phyloP scores from a whole-genome alignment of 2,329 filamentous ascomycete genomes.

The Botrytis pseudocinerea region DNA sequence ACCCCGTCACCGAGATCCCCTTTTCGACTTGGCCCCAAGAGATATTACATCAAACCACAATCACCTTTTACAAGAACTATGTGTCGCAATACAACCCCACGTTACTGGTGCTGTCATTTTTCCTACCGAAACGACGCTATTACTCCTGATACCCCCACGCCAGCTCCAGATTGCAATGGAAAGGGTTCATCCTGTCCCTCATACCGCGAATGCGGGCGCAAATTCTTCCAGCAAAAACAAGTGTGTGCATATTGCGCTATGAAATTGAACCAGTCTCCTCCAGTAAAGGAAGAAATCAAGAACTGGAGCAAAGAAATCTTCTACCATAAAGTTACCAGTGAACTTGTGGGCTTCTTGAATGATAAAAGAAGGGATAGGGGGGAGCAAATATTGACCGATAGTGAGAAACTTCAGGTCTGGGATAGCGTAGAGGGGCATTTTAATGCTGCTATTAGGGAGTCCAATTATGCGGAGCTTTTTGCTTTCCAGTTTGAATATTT shows the following conservation, averaged over 20 bases:
- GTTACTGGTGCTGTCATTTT: neutral
- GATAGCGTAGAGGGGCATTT: neutral
- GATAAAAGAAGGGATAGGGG: neutral
- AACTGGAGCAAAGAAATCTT: neutral
- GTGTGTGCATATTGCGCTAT: neutral
- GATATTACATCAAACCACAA: neutral
- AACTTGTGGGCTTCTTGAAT: neutral
- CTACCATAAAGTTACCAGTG: neutral
- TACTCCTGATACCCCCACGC: neutral
- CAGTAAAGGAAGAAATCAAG: neutral
- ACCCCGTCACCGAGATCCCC: neutral
- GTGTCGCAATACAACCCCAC: neutral
- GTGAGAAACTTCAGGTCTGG: neutral
- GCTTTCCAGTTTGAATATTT: neutral
- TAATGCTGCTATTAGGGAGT: neutral
- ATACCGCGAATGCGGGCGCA: neutral
- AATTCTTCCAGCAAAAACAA: neutral
- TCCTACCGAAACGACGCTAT: neutral
- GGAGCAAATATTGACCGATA: neutral
- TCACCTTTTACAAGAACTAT: neutral
- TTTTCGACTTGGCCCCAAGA: too few relatives aligned
- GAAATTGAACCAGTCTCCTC: accelerated
- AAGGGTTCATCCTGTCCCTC: neutral
- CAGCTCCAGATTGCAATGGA: neutral
- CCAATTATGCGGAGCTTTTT: neutral